Evolutionary conservation across 31 red algal species (phyloP).

Genomic region (Asparagopsis taxiformis): DNA sequence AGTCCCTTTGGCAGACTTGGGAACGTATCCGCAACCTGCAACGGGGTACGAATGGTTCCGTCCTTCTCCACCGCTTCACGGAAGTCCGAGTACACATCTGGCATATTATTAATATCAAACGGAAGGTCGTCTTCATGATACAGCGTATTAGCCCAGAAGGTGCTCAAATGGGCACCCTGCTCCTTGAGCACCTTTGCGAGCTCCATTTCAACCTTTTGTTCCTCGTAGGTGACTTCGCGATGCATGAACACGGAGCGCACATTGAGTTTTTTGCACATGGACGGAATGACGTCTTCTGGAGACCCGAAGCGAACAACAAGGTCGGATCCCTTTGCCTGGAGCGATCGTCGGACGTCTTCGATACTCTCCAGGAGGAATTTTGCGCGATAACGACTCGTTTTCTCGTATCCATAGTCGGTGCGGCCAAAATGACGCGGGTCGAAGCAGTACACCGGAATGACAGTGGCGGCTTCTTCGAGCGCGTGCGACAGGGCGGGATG

Average conservation of each 20-base stretch:
- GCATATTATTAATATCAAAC: conserved; percentile 84
- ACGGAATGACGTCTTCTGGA: conserved; percentile 77
- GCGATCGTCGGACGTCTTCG: conserved; percentile 58
- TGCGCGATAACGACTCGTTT: conserved; percentile 96
- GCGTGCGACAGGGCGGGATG: conserved; percentile 84
- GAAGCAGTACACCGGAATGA: conserved; percentile 96
- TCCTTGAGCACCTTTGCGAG: conserved; percentile 68
- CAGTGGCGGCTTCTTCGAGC: conserved; percentile 64
- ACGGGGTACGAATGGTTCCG: conserved; percentile 74
- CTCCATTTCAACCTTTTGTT: conserved; percentile 68
- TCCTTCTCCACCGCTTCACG: conserved; percentile 78
- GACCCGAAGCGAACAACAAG: conserved; percentile 84
- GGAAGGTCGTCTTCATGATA: conserved; percentile 96
- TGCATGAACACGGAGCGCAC: conserved; percentile 73
- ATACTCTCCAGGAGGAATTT: conserved; percentile 94
- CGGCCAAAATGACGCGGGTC: conserved; percentile 96
- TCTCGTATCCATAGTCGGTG: conserved; percentile 98
- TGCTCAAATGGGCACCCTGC: conserved; percentile 44
- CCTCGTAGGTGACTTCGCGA: conserved; percentile 90
- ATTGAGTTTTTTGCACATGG: conserved; percentile 53
- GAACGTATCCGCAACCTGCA: conserved; percentile 58
- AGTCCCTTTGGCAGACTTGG: conserved; percentile 43
- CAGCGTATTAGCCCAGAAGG: conserved; percentile 92
- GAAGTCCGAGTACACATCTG: conserved; percentile 97
- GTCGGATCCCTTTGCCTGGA: conserved; percentile 81